phyloP scores from a whole-genome alignment of 441 rosid species.

The Raphanus hybrid region DNA sequence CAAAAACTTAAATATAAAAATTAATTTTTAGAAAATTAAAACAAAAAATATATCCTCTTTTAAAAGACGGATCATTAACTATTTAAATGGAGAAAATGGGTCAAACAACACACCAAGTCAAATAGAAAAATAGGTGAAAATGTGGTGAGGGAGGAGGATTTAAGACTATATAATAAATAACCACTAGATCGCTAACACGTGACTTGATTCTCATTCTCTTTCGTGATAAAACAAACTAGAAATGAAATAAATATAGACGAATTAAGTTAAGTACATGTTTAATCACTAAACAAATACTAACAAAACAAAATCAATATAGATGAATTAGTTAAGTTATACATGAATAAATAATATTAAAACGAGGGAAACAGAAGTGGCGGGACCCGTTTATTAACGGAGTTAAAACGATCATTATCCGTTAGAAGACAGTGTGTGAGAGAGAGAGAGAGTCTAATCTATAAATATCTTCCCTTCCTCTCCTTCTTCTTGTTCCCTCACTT shows the following conservation, averaged over 20 bases:
- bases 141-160: conserved; percentile 6
- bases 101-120: conserved; percentile 1
- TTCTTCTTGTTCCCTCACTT: conserved; percentile 25
- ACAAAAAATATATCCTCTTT: too few species aligned
- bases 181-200: conserved; percentile 25
- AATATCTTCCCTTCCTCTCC: conserved; percentile 19
- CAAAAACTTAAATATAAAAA: too few species aligned
- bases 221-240: neutral
- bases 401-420: conserved; percentile 30
- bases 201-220: neutral
- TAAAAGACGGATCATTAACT: too few species aligned
- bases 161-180: neutral
- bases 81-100: neutral
- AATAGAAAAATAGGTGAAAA: conserved; percentile 32
- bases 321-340: conserved; percentile 11
- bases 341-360: conserved; percentile 25
- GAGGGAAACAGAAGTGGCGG: conserved; percentile 19
- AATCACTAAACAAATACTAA: neutral
- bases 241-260: neutral
- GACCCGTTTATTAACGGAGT: conserved; percentile 41
- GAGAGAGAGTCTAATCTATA: conserved; percentile 29
- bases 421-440: conserved; percentile 34
- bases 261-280: neutral
- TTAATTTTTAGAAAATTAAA: too few species aligned
- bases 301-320: conserved; percentile 1